Base-by-base conservation (phyloP, 139 green algal genomes). In the Gonium pectorale region DNA sequence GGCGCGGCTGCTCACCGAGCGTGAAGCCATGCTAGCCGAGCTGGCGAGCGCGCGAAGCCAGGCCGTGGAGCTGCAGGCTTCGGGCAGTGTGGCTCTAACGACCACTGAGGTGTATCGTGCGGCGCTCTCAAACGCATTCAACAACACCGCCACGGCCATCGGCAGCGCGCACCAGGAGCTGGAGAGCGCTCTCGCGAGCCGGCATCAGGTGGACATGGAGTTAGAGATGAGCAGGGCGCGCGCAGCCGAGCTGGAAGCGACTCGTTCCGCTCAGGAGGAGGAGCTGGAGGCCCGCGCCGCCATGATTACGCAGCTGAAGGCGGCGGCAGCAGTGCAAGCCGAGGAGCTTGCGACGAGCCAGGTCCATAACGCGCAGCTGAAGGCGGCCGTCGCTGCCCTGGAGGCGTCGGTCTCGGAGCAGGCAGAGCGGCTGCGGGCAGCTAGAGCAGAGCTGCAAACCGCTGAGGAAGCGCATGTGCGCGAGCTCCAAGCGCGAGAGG, bases 71-170 rank as follows among this genome's bases (percentile, higher is more conserved):
- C 72, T 80, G 21, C 33, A 80, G 72, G 72, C 38, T 24, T 68
- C 52, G 27, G 72, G 72, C 52, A 80, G 52, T 35, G 52, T 80
- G 3, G 72, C 72, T 5, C 35, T 67, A 4, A 68, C 51, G 8
- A 80, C 51, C 72, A 46, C n/a, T 11, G 72, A 80, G 72, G 72
- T 80, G 3, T 80, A 38, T 35, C 54, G 54, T 15, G 72, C 52
- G 2, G 72, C 72, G 7, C 33, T 80, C 6, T 40, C 52, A 2
- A 67, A 13, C 1, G 72, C 72, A 2, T 68, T 67, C 15, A 54
- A 51, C 33, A 38, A 33, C 35, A 68, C 72, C 5, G 52, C 68
- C 2, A 51, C 51, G 2, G 72, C 72, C 37, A 68, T 80, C 21
- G 51, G 52, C 35, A 68, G 33, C 72, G 72, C 52, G 33, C 72